Evolutionary conservation across 139 green algal genomes (phyloP).

Genomic region (Protoeuglena noctilucae): DNA sequence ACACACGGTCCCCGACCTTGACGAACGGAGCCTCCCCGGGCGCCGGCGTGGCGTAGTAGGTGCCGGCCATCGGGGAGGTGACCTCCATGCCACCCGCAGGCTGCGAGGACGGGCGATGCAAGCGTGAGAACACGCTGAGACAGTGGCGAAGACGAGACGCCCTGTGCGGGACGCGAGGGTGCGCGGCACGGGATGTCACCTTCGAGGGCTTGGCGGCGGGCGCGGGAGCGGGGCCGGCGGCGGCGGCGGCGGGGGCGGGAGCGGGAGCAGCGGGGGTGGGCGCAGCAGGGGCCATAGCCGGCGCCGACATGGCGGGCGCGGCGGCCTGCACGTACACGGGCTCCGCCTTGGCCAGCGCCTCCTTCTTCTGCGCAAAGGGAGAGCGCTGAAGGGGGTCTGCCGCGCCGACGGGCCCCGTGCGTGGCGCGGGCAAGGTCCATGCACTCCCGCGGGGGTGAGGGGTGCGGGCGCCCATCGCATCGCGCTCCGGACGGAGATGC

Average conservation of each 20-base stretch:
- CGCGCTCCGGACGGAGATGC: too few species aligned
- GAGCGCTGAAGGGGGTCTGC: background rate
- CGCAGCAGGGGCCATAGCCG: constrained; percentile 18
- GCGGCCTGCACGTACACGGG: constrained; percentile 7
- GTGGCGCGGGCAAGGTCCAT: too few species aligned
- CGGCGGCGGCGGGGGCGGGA: constrained; percentile 23
- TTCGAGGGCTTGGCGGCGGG: constrained; percentile 23
- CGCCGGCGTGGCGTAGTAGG: constrained; percentile 56
- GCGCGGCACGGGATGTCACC: constrained; percentile 5
- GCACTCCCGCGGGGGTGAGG: too few species aligned
- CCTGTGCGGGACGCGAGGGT: too few species aligned
- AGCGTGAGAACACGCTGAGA: too few species aligned
- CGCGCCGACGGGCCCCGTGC: background rate
- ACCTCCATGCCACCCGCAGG: constrained; percentile 35
- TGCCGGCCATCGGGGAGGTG: constrained; percentile 55
- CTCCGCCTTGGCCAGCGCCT: constrained; percentile 34
- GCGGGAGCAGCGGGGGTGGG: constrained; percentile 15
- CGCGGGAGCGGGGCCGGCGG: constrained; percentile 30
- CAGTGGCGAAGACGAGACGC: too few species aligned
- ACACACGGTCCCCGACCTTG: constrained; percentile 81
- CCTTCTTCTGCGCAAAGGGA: constrained; percentile 74
- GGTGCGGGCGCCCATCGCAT: too few species aligned
- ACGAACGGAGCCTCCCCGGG: constrained; percentile 79
- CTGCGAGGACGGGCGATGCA: too few species aligned
- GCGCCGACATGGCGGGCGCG: background rate